Percentiles rank a stretch among this genome's conserved stretches.
Evolutionary conservation across 805 yeast species (phyloP).

Genomic region (Debaryomyces hansenii): DNA sequence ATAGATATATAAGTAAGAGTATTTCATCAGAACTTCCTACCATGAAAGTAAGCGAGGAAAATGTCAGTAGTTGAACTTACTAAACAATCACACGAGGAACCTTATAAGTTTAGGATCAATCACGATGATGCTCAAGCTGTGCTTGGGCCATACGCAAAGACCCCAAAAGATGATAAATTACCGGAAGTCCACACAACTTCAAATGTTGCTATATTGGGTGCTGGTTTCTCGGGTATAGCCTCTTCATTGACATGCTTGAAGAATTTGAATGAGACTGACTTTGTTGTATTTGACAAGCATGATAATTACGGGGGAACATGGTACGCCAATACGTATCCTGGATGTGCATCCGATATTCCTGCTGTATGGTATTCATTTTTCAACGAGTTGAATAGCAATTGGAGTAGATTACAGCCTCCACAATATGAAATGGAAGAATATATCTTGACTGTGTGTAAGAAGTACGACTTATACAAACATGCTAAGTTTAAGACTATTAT

Average conservation of each 20-base stretch:
- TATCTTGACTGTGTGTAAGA: constrained; percentile 29
- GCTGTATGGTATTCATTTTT: constrained; percentile 41
- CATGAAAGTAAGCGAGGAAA: background rate
- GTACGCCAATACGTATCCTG: constrained; percentile 47
- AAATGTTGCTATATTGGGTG: constrained; percentile 38
- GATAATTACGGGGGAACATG: constrained; percentile 43
- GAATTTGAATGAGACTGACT: constrained; percentile 27
- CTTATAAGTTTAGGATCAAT: constrained; percentile 28
- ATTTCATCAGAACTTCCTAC: no score
- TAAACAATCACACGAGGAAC: constrained; percentile 32
- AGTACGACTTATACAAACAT: constrained; percentile 21
- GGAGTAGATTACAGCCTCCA: constrained; percentile 42
- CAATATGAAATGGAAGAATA: constrained; percentile 44
- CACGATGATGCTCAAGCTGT: constrained; percentile 25
- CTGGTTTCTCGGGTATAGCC: constrained; percentile 42
- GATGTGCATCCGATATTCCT: constrained; percentile 46
- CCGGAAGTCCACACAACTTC: constrained; percentile 24
- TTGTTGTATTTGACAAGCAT: constrained; percentile 39
- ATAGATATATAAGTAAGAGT: no score
- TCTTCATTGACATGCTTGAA: constrained; percentile 27
- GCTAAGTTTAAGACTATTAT: constrained; percentile 24
- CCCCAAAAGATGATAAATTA: constrained; percentile 13
- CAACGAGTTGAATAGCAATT: constrained; percentile 31
- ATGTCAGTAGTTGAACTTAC: constrained; percentile 29
- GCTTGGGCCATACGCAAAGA: constrained; percentile 21